Conservation (phyloP, 2,329 filamentous ascomycete genomes). For the Rugonectria rugulosa region DNA sequence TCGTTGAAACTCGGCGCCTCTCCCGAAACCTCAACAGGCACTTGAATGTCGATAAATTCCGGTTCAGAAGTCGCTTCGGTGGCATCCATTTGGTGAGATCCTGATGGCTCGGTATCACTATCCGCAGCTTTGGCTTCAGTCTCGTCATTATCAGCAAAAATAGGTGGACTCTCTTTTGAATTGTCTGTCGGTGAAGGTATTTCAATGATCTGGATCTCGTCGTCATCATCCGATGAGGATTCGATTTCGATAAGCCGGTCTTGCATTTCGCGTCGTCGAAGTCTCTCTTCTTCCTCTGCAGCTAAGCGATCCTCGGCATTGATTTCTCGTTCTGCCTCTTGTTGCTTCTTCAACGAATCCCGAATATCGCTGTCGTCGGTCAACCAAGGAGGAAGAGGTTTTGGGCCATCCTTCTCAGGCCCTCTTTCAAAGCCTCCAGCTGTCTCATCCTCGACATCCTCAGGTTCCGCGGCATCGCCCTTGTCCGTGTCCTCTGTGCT, state of each 20-base stretch:
- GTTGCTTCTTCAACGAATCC: conserved; percentile 66
- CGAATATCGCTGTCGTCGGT: conserved; percentile 70
- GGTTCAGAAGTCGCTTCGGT: not conserved
- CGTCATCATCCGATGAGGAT: conserved; percentile 66
- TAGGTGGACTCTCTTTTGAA: not conserved
- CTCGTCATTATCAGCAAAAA: conserved; percentile 20
- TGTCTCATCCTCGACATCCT: conserved; percentile 51
- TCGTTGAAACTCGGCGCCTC: conserved; percentile 18
- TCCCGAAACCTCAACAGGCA: not conserved
- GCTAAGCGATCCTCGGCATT: conserved; percentile 69
- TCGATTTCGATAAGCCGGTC: conserved; percentile 67
- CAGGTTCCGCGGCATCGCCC: conserved; percentile 31
- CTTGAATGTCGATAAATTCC: conserved; percentile 11
- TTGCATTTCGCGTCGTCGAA: conserved; percentile 51
- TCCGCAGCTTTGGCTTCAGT: not conserved
- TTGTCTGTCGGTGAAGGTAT: conserved; percentile 47
- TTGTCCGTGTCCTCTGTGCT: conserved; percentile 33
- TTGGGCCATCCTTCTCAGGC: conserved; percentile 51
- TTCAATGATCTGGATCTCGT: conserved; percentile 66
- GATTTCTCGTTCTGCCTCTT: conserved; percentile 63
- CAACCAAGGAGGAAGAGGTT: conserved; percentile 81
- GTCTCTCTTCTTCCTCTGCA: conserved; percentile 62
- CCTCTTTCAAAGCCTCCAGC: conserved; percentile 73
- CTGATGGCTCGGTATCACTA: not conserved
- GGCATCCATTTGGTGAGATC: not conserved